phyloP scores from a whole-genome alignment of 352 stramenopile genomes.

The Phytophthora sp. region DNA sequence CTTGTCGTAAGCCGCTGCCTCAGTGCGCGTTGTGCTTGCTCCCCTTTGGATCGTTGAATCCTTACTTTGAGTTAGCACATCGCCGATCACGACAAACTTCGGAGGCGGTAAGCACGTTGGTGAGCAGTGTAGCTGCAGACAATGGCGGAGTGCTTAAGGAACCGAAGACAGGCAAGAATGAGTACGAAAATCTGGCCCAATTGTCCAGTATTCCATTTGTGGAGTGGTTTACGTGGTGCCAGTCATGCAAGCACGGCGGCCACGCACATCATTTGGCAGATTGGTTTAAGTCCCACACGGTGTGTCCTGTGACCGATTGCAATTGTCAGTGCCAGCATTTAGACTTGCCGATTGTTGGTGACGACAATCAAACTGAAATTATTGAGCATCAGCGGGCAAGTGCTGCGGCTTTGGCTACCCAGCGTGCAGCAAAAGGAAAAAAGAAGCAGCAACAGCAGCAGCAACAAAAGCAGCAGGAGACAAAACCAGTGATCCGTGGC shows the following conservation, averaged over 20 bases:
- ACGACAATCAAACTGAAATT: slow-evolving; percentile 55
- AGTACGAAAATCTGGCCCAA: slow-evolving; percentile 88
- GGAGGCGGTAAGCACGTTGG: slow-evolving; percentile 51
- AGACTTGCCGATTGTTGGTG: slow-evolving; percentile 66
- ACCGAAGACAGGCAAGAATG: slow-evolving; percentile 49
- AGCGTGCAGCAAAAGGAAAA: slow-evolving; percentile 35
- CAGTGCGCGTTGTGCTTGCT: slow-evolving; percentile 94
- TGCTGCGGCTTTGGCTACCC: slow-evolving; percentile 25
- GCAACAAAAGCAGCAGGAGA: slow-evolving; percentile 27
- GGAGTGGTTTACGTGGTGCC: slow-evolving; percentile 96
- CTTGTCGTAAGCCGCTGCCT: slow-evolving; percentile 93
- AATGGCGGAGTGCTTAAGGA: slow-evolving; percentile 57
- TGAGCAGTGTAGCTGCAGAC: slow-evolving; percentile 35
- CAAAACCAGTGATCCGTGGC: slow-evolving; percentile 22
- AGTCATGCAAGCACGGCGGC: slow-evolving; percentile 89
- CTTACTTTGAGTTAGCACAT: slow-evolving; percentile 94
- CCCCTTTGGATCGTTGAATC: slow-evolving; percentile 93
- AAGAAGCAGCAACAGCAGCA: slow-evolving; percentile 33
- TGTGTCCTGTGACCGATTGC: slow-evolving; percentile 94
- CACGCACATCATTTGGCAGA: slow-evolving; percentile 94
- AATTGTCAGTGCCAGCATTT: slow-evolving; percentile 90
- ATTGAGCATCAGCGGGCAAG: slow-evolving; percentile 43
- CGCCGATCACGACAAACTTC: slow-evolving; percentile 70
- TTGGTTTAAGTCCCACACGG: slow-evolving; percentile 92
- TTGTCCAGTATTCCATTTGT: slow-evolving; percentile 94